Conservation (phyloP, 2,329 filamentous ascomycete genomes). For the Epicoccum nigrum region DNA sequence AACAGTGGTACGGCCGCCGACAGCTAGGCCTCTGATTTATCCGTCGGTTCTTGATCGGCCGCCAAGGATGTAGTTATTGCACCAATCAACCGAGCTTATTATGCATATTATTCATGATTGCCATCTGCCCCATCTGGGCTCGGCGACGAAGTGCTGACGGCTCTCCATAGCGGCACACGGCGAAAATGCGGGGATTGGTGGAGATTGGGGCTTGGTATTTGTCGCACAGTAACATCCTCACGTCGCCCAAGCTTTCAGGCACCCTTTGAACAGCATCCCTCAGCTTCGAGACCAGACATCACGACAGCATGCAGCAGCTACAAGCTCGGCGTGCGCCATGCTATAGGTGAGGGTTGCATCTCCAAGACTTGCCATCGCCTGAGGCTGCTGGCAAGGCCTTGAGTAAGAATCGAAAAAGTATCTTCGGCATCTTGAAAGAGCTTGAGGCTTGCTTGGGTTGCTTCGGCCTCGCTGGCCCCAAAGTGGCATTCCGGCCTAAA, state of each 20-base stretch:
- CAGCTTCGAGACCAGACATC: slow-evolving; percentile 14
- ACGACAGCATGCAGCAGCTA: slow-evolving; percentile 9
- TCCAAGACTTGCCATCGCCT: slow-evolving; percentile 14
- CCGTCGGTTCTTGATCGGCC: slow-evolving; percentile 30
- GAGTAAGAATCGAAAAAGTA: neutral
- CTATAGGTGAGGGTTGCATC: slow-evolving; percentile 9
- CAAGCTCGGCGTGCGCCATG: slow-evolving; percentile 17
- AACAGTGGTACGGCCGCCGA: slow-evolving; percentile 27
- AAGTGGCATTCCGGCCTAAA: neutral
- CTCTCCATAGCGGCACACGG: slow-evolving; percentile 14
- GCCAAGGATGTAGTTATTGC: slow-evolving; percentile 33
- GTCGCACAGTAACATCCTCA: slow-evolving; percentile 9
- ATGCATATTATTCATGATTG: slow-evolving; percentile 16
- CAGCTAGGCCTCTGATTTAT: slow-evolving; percentile 38
- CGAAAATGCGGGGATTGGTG: slow-evolving; percentile 37
- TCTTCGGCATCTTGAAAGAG: slow-evolving; percentile 10
- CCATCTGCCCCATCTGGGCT: slow-evolving; percentile 31
- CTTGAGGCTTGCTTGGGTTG: slow-evolving; percentile 13
- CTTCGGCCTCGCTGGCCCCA: slow-evolving; percentile 1
- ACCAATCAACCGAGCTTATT: slow-evolving; percentile 30
- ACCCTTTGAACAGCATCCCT: slow-evolving; percentile 14
- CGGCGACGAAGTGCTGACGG: slow-evolving; percentile 36
- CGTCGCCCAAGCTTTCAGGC: slow-evolving; percentile 13
- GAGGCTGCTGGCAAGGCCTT: slow-evolving; percentile 4
- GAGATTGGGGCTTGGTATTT: slow-evolving; percentile 28